Conservation (phyloP, 192 early-diverging fungal genomes). For the Mortierella alpina region DNA sequence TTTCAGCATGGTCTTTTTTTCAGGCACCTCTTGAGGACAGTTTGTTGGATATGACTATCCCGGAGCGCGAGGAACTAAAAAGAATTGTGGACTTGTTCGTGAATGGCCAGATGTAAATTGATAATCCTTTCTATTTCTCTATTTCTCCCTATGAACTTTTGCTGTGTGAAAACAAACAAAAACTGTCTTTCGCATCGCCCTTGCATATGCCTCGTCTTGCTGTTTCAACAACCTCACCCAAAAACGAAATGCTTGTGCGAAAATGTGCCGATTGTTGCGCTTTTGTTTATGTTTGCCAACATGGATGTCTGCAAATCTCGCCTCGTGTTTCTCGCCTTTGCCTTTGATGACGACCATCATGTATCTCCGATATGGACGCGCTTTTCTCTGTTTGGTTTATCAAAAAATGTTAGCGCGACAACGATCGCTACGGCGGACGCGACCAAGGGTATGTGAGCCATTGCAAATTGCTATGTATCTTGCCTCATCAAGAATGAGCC, state of each 20-base stretch:
- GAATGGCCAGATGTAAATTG: conserved; percentile 30
- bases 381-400: conserved; percentile 20
- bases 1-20: neutral
- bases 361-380: conserved; percentile 17
- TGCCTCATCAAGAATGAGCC: neutral
- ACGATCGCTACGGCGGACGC: conserved; percentile 47
- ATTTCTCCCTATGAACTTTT: conserved; percentile 6
- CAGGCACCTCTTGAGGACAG: neutral
- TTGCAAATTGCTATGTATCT: neutral
- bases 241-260: conserved; percentile 4
- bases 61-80: neutral
- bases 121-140: conserved; percentile 30
- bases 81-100: neutral
- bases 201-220: conserved; percentile 13
- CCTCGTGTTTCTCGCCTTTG: neutral
- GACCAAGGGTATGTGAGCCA: conserved; percentile 37
- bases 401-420: conserved; percentile 38
- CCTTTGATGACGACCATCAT: conserved; percentile 12
- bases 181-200: conserved; percentile 1
- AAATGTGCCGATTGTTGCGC: neutral
- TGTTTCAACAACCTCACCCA: neutral
- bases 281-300: neutral
- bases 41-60: neutral
- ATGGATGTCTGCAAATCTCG: neutral
- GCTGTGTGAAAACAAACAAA: conserved; percentile 12